A percentile compares a stretch with the other conserved stretches of the same genome.
phyloP scores from a whole-genome alignment of 805 yeast genomes.

The Yarrowia yakushimensis region DNA sequence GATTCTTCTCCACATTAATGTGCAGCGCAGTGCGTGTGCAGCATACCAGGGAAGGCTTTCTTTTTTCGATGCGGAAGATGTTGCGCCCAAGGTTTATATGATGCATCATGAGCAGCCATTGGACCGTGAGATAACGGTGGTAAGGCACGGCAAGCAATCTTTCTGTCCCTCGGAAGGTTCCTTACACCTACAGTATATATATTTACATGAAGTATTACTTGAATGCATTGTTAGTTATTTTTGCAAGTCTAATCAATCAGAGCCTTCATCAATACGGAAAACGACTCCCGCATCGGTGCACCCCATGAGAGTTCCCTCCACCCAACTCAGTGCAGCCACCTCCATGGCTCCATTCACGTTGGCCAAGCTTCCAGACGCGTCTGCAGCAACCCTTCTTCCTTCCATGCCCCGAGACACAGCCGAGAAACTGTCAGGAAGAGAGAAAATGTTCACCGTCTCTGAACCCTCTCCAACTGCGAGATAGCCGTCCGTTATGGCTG shows the following conservation, averaged over 20 bases:
- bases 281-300: conserved; percentile 12
- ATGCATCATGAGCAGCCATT: background rate
- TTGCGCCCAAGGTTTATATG: conserved; percentile 1
- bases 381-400: background rate
- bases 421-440: background rate
- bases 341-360: background rate
- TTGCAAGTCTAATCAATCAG: background rate
- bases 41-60: too few species aligned
- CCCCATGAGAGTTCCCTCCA: background rate
- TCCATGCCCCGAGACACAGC: background rate
- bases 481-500: conserved; percentile 3
- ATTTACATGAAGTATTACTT: too few species aligned
- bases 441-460: background rate
- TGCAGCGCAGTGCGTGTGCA: too few species aligned
- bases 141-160: too few species aligned
- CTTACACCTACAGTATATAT: too few species aligned
- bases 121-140: background rate
- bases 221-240: conserved; percentile 15
- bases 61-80: too few species aligned
- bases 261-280: background rate
- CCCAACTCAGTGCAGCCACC: conserved; percentile 3
- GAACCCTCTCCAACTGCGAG: background rate
- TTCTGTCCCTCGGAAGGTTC: too few species aligned
- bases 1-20: background rate
- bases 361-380: background rate